Conservation (phyloP, 495 filamentous ascomycete species). For the Echria macrotheca region DNA sequence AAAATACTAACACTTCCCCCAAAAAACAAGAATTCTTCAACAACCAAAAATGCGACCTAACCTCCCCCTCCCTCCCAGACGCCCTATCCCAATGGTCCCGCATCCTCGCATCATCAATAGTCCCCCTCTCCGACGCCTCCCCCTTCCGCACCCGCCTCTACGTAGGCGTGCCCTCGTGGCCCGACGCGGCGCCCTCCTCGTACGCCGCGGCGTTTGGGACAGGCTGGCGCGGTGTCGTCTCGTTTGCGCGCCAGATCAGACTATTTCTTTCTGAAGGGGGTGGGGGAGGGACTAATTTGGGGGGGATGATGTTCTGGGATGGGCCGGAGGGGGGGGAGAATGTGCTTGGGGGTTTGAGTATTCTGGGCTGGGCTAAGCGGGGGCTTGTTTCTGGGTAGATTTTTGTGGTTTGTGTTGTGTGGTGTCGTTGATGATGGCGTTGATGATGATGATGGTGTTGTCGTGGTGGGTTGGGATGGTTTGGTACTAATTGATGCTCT, state of each 20-base stretch:
- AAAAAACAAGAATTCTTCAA: slow-evolving; percentile 9
- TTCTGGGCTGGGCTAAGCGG: slow-evolving; percentile 13
- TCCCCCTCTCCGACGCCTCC: slow-evolving; percentile 5
- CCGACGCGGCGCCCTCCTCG: not conserved
- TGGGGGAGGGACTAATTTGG: not conserved
- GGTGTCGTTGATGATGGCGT: too few species aligned
- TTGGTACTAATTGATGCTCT: too few species aligned
- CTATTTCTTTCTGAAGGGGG: not conserved
- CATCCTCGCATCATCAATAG: slow-evolving; percentile 1
- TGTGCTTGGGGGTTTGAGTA: slow-evolving; percentile 5
- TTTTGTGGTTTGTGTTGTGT: too few species aligned
- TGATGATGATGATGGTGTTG: too few species aligned
- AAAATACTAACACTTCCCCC: not conserved
- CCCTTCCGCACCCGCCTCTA: slow-evolving; percentile 9
- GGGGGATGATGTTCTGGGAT: slow-evolving; percentile 14
- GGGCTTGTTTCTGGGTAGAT: too few species aligned
- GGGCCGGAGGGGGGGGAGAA: slow-evolving; percentile 14
- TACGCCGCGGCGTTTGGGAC: not conserved
- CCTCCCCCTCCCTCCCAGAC: slow-evolving; percentile 2
- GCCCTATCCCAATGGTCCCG: slow-evolving; percentile 11
- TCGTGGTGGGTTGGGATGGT: too few species aligned
- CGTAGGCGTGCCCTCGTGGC: not conserved
- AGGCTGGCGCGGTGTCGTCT: not conserved
- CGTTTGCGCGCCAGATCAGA: not conserved
- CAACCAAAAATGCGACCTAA: slow-evolving; percentile 11